Percentiles rank a stretch among this genome's conserved stretches.
These are phyloP conservation scores for Phalaenopsis equestris DNA, from an alignment of 106 monocot species.

Conservation along the genomic window DNA sequence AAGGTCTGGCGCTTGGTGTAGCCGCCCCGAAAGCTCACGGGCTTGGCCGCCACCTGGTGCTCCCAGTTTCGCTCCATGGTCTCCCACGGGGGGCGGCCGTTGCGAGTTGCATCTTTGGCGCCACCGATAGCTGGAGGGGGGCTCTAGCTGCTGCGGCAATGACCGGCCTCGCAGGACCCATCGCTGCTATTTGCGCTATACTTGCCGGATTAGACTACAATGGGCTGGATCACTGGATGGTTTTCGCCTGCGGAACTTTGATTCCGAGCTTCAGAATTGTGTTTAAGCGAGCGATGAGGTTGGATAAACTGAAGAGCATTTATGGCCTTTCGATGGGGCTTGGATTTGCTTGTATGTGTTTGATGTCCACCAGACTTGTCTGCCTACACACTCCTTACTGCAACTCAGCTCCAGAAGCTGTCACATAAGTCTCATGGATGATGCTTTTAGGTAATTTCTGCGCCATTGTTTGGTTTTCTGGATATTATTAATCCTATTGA, in stretches of 20 bases:
- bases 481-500: no score
- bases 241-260: slow-evolving; percentile 74
- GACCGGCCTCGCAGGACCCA: slow-evolving; percentile 76
- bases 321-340: slow-evolving; percentile 72
- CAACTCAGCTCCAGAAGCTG: slow-evolving; percentile 97
- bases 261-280: slow-evolving; percentile 64
- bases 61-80: slow-evolving; percentile 87
- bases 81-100: slow-evolving; percentile 94
- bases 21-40: slow-evolving; percentile 92
- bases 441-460: no score
- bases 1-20: slow-evolving; percentile 87
- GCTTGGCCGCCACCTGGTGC: slow-evolving; percentile 82
- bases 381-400: slow-evolving; percentile 96
- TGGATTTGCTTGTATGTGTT: slow-evolving; percentile 61
- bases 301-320: slow-evolving; percentile 49
- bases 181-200: slow-evolving; percentile 80
- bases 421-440: slow-evolving; percentile 30
- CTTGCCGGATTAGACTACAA: slow-evolving; percentile 76
- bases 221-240: slow-evolving; percentile 91
- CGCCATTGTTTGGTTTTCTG: no score
- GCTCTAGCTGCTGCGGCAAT: slow-evolving; percentile 73
- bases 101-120: slow-evolving; percentile 85
- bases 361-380: slow-evolving; percentile 84
- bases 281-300: slow-evolving; percentile 41
- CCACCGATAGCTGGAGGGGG: slow-evolving; percentile 83